A percentile compares a stretch with the other conserved stretches of the same genome.
These are phyloP conservation scores for Phytophthora pisi DNA, from an alignment of 352 stramenopile genomes.

Conservation along the genomic window DNA sequence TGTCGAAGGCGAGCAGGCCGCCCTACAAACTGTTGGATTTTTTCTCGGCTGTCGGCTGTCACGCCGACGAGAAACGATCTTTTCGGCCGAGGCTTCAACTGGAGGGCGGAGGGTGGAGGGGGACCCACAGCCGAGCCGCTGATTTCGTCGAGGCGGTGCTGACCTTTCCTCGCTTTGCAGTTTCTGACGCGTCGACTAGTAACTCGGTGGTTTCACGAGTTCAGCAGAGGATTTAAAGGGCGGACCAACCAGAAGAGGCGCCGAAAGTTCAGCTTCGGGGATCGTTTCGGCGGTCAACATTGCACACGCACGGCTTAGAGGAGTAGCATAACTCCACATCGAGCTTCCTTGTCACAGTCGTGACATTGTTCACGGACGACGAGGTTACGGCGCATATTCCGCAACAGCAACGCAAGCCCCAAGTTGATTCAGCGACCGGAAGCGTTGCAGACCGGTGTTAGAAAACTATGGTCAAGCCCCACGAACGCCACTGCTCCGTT, in stretches of 20 bases:
- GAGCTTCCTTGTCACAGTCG: conserved; percentile 17
- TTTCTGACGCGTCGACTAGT: conserved; percentile 30
- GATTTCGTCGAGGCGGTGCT: conserved; percentile 16
- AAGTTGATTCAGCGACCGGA: neutral
- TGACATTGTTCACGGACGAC: conserved; percentile 15
- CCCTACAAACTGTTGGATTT: conserved; percentile 12
- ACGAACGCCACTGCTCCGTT: conserved; percentile 12
- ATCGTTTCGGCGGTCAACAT: conserved; percentile 19
- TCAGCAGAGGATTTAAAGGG: conserved; percentile 21
- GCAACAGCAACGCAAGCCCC: neutral
- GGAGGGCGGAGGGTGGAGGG: neutral
- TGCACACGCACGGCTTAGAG: conserved; percentile 9
- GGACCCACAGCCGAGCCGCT: conserved; percentile 10
- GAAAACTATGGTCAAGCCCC: neutral
- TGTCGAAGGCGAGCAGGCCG: neutral
- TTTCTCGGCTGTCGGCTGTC: conserved; percentile 20
- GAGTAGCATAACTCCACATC: neutral
- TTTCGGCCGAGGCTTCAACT: conserved; percentile 13
- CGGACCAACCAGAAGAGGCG: conserved; percentile 16
- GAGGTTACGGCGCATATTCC: neutral
- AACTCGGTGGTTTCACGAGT: conserved; percentile 18
- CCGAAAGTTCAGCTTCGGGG: conserved; percentile 7
- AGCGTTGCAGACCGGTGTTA: neutral
- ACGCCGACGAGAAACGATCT: conserved; percentile 25
- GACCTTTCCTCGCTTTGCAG: conserved; percentile 24